Conservation (phyloP, 2,329 filamentous ascomycete genomes). For the Claviceps sp. region DNA sequence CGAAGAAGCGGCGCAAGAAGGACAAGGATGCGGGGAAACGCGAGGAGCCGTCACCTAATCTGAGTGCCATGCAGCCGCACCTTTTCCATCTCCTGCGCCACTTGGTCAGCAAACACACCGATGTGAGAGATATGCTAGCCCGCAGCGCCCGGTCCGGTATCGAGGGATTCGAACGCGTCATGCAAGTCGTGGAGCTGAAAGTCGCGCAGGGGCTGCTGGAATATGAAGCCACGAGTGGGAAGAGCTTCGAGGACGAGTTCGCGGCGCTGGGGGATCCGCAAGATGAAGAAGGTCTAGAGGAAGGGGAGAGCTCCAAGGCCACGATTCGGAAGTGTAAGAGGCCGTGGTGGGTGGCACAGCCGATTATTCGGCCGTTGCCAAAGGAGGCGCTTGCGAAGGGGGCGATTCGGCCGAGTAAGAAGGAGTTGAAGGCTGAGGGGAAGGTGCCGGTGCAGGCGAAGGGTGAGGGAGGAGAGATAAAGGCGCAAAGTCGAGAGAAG, state of each 20-base stretch:
- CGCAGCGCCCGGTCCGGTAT: constrained; percentile 57
- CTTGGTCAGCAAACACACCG: constrained; percentile 64
- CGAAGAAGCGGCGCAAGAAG: constrained; percentile 38
- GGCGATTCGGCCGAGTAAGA: constrained; percentile 61
- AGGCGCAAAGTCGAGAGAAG: not conserved
- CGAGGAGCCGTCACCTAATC: constrained; percentile 42
- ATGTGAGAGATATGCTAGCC: constrained; percentile 77
- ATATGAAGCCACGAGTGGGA: constrained; percentile 41
- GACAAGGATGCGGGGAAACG: constrained; percentile 19
- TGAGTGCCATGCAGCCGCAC: constrained; percentile 76
- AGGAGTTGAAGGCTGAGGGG: constrained; percentile 28
- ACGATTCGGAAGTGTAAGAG: constrained; percentile 61
- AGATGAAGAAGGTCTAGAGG: constrained; percentile 23
- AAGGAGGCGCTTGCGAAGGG: constrained; percentile 79
- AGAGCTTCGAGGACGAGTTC: constrained; percentile 31
- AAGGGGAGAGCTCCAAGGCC: constrained; percentile 46
- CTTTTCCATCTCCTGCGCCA: constrained; percentile 84
- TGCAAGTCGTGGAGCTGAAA: constrained; percentile 60
- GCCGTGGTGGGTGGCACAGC: constrained; percentile 85
- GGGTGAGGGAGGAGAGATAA: constrained; percentile 24
- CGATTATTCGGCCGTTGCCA: constrained; percentile 73
- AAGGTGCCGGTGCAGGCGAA: constrained; percentile 1
- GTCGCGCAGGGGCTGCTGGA: constrained; percentile 61
- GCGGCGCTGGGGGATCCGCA: constrained; percentile 11
- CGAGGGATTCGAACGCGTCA: constrained; percentile 60